phyloP scores from a whole-genome alignment of 163 green algal genomes.

The Chloromonas sp. region DNA sequence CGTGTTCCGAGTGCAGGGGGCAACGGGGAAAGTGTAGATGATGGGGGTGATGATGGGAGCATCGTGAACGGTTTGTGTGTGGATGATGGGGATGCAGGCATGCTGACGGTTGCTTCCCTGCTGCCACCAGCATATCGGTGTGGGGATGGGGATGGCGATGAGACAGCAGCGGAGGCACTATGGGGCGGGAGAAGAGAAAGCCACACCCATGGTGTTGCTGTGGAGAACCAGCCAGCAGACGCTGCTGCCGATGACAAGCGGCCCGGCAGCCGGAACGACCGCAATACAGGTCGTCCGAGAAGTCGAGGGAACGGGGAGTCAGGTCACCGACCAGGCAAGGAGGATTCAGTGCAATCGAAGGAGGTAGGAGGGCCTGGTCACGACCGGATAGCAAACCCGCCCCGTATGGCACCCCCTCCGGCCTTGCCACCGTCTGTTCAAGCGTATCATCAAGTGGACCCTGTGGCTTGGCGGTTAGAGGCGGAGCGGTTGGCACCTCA shows the following conservation, averaged over 20 bases:
- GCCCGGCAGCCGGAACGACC: too few species aligned
- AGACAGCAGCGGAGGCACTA: slow-evolving; percentile 2
- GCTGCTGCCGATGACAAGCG: too few species aligned
- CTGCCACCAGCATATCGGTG: neutral
- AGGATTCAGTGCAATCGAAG: too few species aligned
- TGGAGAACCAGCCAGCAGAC: too few species aligned
- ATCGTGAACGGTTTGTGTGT: neutral
- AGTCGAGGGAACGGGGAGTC: too few species aligned
- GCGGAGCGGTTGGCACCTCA: slow-evolving; percentile 25
- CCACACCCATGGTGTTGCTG: too few species aligned
- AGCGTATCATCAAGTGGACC: slow-evolving; percentile 13
- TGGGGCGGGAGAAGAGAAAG: neutral
- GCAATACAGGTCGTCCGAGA: too few species aligned
- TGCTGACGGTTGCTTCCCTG: neutral
- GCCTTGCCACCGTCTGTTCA: too few species aligned
- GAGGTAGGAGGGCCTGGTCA: too few species aligned
- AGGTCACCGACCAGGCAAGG: too few species aligned
- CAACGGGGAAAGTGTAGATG: neutral
- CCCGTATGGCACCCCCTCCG: too few species aligned
- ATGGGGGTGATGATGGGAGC: neutral
- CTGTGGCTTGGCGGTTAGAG: slow-evolving; percentile 30
- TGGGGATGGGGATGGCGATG: neutral
- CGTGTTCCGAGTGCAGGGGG: neutral
- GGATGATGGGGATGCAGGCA: neutral
- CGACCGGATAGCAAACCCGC: too few species aligned